Evolutionary conservation across 2,329 filamentous ascomycete genomes (phyloP).

Genomic region (Neonectria coccinea): DNA sequence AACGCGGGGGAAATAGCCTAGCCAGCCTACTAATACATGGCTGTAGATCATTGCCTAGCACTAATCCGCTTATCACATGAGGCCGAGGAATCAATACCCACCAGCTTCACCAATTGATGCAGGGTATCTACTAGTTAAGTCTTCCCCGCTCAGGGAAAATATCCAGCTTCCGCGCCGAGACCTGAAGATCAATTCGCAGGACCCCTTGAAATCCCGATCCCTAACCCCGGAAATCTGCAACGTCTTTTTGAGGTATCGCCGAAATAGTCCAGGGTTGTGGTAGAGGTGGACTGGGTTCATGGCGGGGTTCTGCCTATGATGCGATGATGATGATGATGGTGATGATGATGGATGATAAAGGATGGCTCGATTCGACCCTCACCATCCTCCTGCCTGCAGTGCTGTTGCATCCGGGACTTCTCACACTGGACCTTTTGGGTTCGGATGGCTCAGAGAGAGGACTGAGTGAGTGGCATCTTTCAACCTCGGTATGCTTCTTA

Average conservation of each 20-base stretch:
- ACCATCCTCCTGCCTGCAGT: not conserved
- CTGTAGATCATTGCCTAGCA: not conserved
- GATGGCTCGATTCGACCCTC: not conserved
- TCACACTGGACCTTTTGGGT: not conserved
- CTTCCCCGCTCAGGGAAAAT: not conserved
- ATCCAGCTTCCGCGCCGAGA: not conserved
- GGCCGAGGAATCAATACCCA: conserved; percentile 6
- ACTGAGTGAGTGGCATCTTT: not conserved
- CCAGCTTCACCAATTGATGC: conserved; percentile 1
- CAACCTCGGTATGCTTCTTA: not conserved
- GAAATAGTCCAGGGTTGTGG: not conserved
- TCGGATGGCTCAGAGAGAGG: not conserved
- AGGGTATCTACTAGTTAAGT: not conserved
- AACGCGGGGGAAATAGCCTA: not conserved
- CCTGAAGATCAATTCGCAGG: not conserved
- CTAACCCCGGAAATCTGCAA: not conserved
- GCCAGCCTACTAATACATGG: not conserved
- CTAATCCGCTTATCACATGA: conserved; percentile 1
- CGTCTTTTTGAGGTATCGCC: not conserved
- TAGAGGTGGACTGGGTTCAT: not conserved
- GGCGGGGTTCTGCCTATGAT: conserved; percentile 6
- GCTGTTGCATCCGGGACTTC: not conserved
- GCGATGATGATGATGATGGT: conserved; percentile 10
- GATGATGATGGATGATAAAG: conserved; percentile 1
- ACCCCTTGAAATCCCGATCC: not conserved